Conservation (phyloP, 2,329 filamentous ascomycete genomes). For the Pezicula neosporulosa region DNA sequence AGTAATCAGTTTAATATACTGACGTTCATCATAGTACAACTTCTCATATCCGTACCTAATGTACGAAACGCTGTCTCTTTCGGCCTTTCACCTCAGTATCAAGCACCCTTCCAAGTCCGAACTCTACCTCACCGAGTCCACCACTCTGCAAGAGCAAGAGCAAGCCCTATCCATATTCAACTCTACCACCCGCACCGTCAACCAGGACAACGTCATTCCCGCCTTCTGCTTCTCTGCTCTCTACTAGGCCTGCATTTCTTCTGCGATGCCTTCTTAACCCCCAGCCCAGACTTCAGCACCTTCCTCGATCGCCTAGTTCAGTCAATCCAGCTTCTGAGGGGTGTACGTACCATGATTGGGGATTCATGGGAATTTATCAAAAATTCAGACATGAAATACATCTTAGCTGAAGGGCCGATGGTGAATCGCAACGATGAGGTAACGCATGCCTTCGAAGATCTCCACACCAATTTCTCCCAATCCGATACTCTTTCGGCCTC, state of each 20-base stretch:
- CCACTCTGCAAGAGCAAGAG: conserved; percentile 25
- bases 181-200: conserved; percentile 14
- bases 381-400: conserved; percentile 20
- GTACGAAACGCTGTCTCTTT: conserved; percentile 29
- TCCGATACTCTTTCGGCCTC: neutral
- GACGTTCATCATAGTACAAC: conserved; percentile 4
- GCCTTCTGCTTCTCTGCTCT: conserved; percentile 27
- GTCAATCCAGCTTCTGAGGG: conserved; percentile 23
- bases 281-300: conserved; percentile 23
- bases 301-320: conserved; percentile 27
- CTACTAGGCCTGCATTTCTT: conserved; percentile 33
- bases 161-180: conserved; percentile 27
- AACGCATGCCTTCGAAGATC: neutral
- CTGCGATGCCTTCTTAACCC: conserved; percentile 29
- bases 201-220: conserved; percentile 17
- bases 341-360: conserved; percentile 19
- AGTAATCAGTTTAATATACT: too few species aligned
- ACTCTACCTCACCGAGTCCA: conserved; percentile 29
- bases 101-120: conserved; percentile 11
- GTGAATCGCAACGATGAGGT: conserved; percentile 6
- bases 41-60: conserved; percentile 26
- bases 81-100: conserved; percentile 30
- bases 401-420: conserved; percentile 1
- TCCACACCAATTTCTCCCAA: neutral
- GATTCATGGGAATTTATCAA: conserved; percentile 18